Base-by-base conservation (phyloP, 768 basidiomycete species). In the Tricholoma sp. region DNA sequence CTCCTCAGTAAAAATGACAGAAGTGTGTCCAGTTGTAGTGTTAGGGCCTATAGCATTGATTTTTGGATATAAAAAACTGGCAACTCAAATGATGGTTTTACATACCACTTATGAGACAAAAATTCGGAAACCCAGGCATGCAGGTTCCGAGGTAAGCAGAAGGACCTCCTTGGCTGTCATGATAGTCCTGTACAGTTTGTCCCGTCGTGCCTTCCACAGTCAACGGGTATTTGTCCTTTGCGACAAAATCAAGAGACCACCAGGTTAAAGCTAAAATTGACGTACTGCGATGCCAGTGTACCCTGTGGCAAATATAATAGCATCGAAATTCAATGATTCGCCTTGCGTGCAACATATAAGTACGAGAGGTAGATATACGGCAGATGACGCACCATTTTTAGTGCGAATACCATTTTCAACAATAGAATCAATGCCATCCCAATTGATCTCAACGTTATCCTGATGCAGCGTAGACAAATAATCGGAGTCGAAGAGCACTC, bases 401-500 rank as follows among this genome's bases (percentile, higher is more conserved):
- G 77, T 76, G 29, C 75, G 52, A 29, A 81, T 68, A 1, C 80
- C 80, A 52, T 74, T 69, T 54, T 75, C 70, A 8, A 68, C 66
- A 39, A 80, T 70, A 6, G 62, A 60, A 13, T 71, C 66, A 18
- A 81, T 73, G 0, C 70, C 74, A 10, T 74, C 72, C 67, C 71
- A 79, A 15, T 71, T 68, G 17, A 84, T 63, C 2, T 69, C 59
- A 8, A 84, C 69, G 64, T 85, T 83, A 4, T 74, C 68, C 5
- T 69, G 72, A 55, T 78, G 71, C 28, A 84, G 66, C 9, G 74
- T 61, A 20, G 68, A 57, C 32, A 84, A 71, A 60, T 76, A 84
- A 15, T 72, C 71, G 0, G 76, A 70, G 61, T 85, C 79, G 54
- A 78, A 70, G 6, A 84, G 70, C 11, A 82, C 61, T 13, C 84